Conservation (phyloP, 257 asterid genomes). For the Petrea volubilis region DNA sequence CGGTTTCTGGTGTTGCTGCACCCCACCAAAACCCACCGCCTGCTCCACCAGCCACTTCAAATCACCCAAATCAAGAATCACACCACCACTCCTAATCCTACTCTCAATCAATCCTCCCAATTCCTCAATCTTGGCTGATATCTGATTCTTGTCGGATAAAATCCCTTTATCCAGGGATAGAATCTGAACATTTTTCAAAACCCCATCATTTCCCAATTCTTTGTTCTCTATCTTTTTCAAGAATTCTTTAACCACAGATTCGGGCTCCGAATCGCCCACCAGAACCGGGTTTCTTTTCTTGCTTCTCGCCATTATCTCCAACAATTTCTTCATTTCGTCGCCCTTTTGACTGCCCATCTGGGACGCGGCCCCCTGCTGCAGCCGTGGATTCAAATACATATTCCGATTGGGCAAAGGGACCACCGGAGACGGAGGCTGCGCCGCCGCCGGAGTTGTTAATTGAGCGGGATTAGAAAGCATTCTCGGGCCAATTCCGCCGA, state of each 20-base stretch:
- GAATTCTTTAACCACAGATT: constrained; percentile 66
- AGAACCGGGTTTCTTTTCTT: constrained; percentile 80
- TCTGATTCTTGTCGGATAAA: constrained; percentile 40
- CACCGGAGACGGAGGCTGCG: constrained; percentile 21
- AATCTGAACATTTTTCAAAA: constrained; percentile 49
- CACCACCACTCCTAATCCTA: constrained; percentile 52
- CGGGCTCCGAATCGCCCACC: constrained; percentile 82
- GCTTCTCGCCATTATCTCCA: constrained; percentile 65
- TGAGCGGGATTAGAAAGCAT: constrained; percentile 35
- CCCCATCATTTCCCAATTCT: constrained; percentile 44
- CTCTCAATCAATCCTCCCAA: constrained; percentile 52
- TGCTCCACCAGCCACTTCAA: constrained; percentile 95
- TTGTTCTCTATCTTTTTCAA: constrained; percentile 51
- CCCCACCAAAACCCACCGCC: constrained; percentile 36
- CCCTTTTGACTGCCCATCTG: constrained; percentile 41
- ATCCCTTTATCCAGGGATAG: constrained; percentile 55
- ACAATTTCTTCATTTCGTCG: constrained; percentile 62
- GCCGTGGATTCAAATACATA: constrained; percentile 61
- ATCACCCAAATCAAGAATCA: constrained; percentile 90
- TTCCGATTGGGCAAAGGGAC: constrained; percentile 39
- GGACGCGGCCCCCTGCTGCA: constrained; percentile 41
- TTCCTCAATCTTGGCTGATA: constrained; percentile 56
- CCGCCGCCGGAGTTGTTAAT: constrained; percentile 23
- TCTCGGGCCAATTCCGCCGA: constrained; percentile 48
- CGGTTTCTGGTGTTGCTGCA: constrained; percentile 44